Conservation (phyloP, 345 rosid species). For the Salix suchowensis region DNA sequence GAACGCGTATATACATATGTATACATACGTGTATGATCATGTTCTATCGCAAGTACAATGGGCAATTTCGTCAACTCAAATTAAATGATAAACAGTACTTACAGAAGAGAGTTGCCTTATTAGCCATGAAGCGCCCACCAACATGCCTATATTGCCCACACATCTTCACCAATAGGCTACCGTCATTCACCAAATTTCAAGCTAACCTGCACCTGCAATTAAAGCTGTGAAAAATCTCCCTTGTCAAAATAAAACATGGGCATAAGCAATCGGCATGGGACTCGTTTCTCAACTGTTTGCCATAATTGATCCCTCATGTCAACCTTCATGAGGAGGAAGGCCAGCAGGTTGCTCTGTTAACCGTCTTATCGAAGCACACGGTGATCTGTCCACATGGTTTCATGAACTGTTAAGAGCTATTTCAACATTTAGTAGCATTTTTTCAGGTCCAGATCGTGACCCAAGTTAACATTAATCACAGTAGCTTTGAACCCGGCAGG, state of each 20-base stretch:
- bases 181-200: constrained; percentile 28
- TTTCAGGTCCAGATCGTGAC: not conserved
- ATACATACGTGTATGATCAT: too few species aligned
- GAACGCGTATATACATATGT: too few species aligned
- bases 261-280: not conserved
- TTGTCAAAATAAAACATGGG: constrained; percentile 24
- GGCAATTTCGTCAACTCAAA: too few species aligned
- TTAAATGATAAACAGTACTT: too few species aligned
- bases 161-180: constrained; percentile 8
- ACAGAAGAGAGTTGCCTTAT: too few species aligned
- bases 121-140: too few species aligned
- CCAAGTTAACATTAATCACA: not conserved
- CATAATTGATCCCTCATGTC: not conserved
- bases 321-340: not conserved
- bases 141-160: too few species aligned
- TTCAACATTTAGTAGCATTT: not conserved
- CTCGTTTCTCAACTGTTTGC: not conserved
- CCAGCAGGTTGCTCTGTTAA: not conserved
- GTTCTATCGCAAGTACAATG: too few species aligned
- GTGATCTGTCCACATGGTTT: not conserved
- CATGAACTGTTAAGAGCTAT: too few species aligned
- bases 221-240: not conserved
- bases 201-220: constrained; percentile 27
- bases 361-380: not conserved
- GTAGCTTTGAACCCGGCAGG: too few species aligned